phyloP scores from a whole-genome alignment of 495 filamentous ascomycete species.

The Viridothelium virens region DNA sequence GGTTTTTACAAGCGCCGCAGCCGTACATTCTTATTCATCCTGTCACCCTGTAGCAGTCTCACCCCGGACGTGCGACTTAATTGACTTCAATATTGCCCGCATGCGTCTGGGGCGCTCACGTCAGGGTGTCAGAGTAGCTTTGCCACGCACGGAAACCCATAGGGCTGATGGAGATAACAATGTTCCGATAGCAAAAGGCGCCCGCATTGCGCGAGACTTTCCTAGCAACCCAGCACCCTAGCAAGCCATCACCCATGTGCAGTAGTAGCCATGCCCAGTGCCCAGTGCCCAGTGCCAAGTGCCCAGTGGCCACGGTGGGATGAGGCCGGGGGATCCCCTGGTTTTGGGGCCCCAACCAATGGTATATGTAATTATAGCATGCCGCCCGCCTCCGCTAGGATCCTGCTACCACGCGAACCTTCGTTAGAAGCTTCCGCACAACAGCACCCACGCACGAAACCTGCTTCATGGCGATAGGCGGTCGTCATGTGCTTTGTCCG shows the following conservation, averaged over 20 bases:
- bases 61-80: too few relatives aligned
- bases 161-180: slow-evolving; percentile 7
- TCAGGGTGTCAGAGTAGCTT: neutral
- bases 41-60: too few relatives aligned
- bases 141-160: neutral
- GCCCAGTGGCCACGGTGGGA: too few relatives aligned
- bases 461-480: too few relatives aligned
- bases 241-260: too few relatives aligned
- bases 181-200: neutral
- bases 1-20: neutral
- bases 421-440: neutral
- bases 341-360: neutral
- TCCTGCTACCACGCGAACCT: neutral
- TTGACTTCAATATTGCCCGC: slow-evolving; percentile 1
- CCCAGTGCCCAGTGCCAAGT: too few relatives aligned
- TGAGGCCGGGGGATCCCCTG: neutral
- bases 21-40: neutral
- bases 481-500: too few relatives aligned
- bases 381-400: neutral
- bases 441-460: neutral
- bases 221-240: too few relatives aligned
- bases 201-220: too few relatives aligned
- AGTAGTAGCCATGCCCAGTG: too few relatives aligned
- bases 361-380: neutral
- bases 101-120: neutral